Evolutionary conservation across 176 grass and related monocot genomes (phyloP), one percentile per base, ranked within the genome.

Genomic region (Typha latifolia): DNA sequence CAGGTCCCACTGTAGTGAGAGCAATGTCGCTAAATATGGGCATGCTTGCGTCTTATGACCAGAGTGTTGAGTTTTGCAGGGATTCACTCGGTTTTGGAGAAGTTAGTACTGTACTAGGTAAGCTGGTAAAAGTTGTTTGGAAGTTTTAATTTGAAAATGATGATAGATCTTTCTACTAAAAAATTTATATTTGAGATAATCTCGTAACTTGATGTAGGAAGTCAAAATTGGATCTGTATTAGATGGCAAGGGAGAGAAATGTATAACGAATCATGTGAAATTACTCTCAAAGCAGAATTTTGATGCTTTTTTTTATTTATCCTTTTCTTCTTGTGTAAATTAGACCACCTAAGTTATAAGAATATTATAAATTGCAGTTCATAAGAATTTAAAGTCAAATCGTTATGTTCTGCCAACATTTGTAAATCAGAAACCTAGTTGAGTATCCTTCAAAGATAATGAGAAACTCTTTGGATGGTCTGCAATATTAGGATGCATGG

Each of bases 21-120:
- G 91, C 91, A 62, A 96, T 96, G 91, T 65, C 91, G 12, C 82
- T 90, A 37, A 96, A 96, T 70, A 96, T 90, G 87, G 91, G 91
- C 69, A 96, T 96, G 87, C 87, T 96, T 82, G 87, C 91, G 29
- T 90, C 86, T 12, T 96, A 96, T 70, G 87, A 96, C 53, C 91
- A 96, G 76, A 90, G 84, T 78, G 91, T 85, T 67, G 91, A 96
- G 66, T 32, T 96, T 31, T 87, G 90, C 75, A 87, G 73, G 71
- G 91, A 90, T 78, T 81, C 75, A 63, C 68, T 96, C 69, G 91
- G 84, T 48, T 73, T 83, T 66, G 87, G 91, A n/a, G 91, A 96
- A 85, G 20, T 96, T 43, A 47, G 84, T 73, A 96, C 84, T 68
- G 77, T 96, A 2, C 22, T 96, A 48, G 87, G 91, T 96, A 90